These are phyloP conservation scores for Yarrowia yakushimensis DNA, from an alignment of 805 yeast species.

Conservation along the genomic window DNA sequence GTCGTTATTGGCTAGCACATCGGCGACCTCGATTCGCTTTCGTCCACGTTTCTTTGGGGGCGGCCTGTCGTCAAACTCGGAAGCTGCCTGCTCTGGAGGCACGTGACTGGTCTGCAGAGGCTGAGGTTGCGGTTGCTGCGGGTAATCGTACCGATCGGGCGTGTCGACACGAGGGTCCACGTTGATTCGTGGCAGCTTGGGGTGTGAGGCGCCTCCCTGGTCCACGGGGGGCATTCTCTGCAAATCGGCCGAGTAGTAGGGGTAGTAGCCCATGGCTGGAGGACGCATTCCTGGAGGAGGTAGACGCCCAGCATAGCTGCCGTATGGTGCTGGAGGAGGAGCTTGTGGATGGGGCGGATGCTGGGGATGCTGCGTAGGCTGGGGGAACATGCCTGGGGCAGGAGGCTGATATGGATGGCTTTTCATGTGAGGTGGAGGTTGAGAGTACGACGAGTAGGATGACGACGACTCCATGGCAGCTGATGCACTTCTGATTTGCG, in stretches of 20 bases:
- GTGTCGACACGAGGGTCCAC: not conserved
- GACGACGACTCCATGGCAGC: not conserved
- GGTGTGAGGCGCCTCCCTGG: slow-evolving; percentile 18
- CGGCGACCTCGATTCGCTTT: slow-evolving; percentile 11
- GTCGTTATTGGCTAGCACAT: slow-evolving; percentile 16
- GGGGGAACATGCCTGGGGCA: not conserved
- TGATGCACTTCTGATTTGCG: not conserved
- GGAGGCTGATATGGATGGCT: not conserved
- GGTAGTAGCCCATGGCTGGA: slow-evolving; percentile 3
- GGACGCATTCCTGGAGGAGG: slow-evolving; percentile 9
- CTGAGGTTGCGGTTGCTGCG: not conserved
- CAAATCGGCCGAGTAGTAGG: slow-evolving; percentile 10
- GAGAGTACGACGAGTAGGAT: not conserved
- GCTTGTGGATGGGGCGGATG: not conserved
- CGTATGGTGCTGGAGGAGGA: not conserved
- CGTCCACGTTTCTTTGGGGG: slow-evolving; percentile 14
- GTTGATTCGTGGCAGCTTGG: slow-evolving; percentile 5
- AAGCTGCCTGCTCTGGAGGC: not conserved
- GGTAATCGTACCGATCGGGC: not conserved
- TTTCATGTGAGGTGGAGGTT: not conserved
- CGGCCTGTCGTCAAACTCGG: not conserved
- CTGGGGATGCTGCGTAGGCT: slow-evolving; percentile 6
- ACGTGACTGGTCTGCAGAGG: not conserved
- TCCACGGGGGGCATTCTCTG: slow-evolving; percentile 17
- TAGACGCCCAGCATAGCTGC: not conserved